Conservation (phyloP, 2,329 filamentous ascomycete genomes). For the Fusarium sp. region DNA sequence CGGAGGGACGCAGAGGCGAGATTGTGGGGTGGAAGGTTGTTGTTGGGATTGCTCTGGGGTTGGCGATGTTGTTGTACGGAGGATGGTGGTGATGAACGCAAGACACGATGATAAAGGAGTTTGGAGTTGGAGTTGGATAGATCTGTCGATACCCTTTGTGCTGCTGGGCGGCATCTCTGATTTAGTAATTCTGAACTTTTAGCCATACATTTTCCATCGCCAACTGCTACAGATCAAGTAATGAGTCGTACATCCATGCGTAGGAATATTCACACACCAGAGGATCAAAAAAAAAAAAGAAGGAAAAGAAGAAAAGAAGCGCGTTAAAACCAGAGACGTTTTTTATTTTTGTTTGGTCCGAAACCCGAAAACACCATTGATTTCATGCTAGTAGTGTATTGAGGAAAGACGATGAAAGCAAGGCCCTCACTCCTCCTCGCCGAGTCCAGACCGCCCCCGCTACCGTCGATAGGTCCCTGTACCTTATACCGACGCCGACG, state of each 20-base stretch:
- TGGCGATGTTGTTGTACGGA: constrained; percentile 20
- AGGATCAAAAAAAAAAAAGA: background rate
- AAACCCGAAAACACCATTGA: constrained; percentile 54
- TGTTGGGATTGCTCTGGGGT: constrained; percentile 19
- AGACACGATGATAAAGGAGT: background rate
- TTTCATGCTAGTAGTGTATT: constrained; percentile 56
- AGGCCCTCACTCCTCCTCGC: constrained; percentile 41
- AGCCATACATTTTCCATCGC: background rate
- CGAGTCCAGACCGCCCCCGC: constrained; percentile 44
- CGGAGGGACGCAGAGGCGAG: constrained; percentile 33
- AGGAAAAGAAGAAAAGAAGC: background rate
- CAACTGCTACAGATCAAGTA: background rate
- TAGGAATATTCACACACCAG: constrained; percentile 1
- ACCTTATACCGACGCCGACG: constrained; percentile 39
- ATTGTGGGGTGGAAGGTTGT: constrained; percentile 34
- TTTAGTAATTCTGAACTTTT: background rate
- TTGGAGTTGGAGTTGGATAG: constrained; percentile 24
- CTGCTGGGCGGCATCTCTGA: constrained; percentile 28
- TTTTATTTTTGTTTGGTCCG: constrained; percentile 48
- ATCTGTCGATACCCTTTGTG: constrained; percentile 29
- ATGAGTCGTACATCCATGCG: constrained; percentile 20
- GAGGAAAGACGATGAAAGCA: constrained; percentile 45
- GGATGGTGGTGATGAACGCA: constrained; percentile 3
- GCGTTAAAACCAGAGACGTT: constrained; percentile 32
- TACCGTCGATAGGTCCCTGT: constrained; percentile 43